phyloP scores from a whole-genome alignment of 768 basidiomycete genomes.

The Steccherinum ochraceum region DNA sequence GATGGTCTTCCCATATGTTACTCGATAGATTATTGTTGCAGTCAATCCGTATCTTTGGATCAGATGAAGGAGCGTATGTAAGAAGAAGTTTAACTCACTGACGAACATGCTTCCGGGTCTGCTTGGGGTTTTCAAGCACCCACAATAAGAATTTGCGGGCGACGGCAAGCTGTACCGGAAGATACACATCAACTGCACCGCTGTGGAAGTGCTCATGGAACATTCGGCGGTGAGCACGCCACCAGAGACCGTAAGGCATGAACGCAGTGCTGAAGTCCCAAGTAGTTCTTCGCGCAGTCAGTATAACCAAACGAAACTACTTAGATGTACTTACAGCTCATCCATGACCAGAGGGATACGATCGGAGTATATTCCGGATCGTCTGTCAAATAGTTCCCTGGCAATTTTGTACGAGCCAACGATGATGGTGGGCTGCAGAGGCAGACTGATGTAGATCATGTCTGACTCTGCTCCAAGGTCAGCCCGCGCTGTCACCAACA shows the following conservation, averaged over 20 bases:
- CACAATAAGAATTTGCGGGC: not conserved
- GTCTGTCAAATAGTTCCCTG: slow-evolving; percentile 21
- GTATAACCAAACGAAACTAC: not conserved
- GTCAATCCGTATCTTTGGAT: not conserved
- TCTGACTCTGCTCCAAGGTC: too few species aligned
- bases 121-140: not conserved
- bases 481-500: not conserved
- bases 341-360: slow-evolving; percentile 11
- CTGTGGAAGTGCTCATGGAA: slow-evolving; percentile 8
- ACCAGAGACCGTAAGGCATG: slow-evolving; percentile 3
- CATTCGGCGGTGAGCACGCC: slow-evolving; percentile 2
- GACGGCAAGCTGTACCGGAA: not conserved
- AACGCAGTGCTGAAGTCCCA: not conserved
- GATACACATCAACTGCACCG: not conserved
- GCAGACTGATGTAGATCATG: slow-evolving; percentile 14
- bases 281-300: not conserved
- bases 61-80: not conserved
- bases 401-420: slow-evolving; percentile 17
- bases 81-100: not conserved
- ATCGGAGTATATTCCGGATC: slow-evolving; percentile 15
- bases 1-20: slow-evolving; percentile 5
- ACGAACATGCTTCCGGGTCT: not conserved
- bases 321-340: not conserved
- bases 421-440: slow-evolving; percentile 14
- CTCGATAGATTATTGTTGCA: slow-evolving; percentile 1